A percentile compares a stretch with the other conserved stretches of the same genome.
Conservation (phyloP, 768 basidiomycete genomes). For the Amanita subjunquillea region DNA sequence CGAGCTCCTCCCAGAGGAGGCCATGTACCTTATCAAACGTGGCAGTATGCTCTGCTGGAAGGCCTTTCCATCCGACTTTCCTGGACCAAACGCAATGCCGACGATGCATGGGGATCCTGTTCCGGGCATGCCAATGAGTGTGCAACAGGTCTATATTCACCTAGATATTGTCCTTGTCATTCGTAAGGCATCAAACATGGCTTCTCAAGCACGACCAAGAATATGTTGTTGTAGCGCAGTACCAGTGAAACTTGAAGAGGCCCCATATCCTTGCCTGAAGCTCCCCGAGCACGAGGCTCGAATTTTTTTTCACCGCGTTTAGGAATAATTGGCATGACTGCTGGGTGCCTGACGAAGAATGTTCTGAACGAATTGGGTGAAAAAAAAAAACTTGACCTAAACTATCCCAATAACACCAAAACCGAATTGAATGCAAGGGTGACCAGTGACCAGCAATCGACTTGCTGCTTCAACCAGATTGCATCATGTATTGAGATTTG, state of each 20-base stretch:
- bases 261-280: background rate
- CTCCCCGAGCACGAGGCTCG: constrained; percentile 44
- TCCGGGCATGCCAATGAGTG: constrained; percentile 72
- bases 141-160: constrained; percentile 81
- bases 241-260: constrained; percentile 19
- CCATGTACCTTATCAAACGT: constrained; percentile 86
- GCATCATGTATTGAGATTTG: constrained; percentile 13
- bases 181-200: constrained; percentile 79
- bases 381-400: too few relatives aligned
- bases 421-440: too few relatives aligned
- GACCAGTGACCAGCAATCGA: background rate
- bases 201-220: constrained; percentile 67
- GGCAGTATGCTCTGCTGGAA: constrained; percentile 85
- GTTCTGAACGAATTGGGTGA: background rate
- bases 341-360: constrained; percentile 1
- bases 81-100: constrained; percentile 18
- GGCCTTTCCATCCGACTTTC: background rate
- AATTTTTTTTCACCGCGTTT: constrained; percentile 98
- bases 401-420: too few relatives aligned
- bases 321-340: constrained; percentile 59
- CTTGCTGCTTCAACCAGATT: background rate
- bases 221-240: constrained; percentile 75
- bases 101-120: constrained; percentile 19
- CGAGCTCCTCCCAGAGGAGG: constrained; percentile 91
- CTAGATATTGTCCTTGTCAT: constrained; percentile 67